Base-by-base conservation (phyloP, 1,284 basidiomycete genomes). In the Ceratobasidium papillatum region DNA sequence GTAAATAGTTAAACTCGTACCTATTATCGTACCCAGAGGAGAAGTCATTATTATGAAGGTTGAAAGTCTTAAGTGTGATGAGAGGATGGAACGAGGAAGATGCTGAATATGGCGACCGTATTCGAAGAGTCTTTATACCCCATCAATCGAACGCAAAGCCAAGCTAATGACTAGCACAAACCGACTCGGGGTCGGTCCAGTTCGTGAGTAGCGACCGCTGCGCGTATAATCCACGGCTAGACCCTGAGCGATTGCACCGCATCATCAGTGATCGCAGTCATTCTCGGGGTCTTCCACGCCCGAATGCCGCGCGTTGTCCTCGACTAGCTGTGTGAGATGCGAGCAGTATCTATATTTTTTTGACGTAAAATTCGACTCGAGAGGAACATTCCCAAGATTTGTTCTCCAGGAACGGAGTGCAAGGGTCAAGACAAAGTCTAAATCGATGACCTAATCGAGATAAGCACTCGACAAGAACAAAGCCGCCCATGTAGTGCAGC, bases 201-300 rank as follows among this genome's bases (percentile, higher is more conserved):
- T 17, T 47, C 19, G 32, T 7, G 9, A 22, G 3, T 34, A 38
- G 25, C 2, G 22, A n/a, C 0, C 36, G 36, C 36, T 38, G 58
- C 34, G 58, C 36, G 58, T 41, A 12, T 12, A 4, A 8, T 25
- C 17, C 54, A 32, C 14, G 30, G 25, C 3, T 22, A 11, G 58
- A 61, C 58, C 58, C 58, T 61, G 36, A 32, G 14, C 22, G 36
- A 25, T 61, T 12, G 36, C 36, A 61, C 58, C n/a, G 58, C 58
- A 38, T 61, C 34, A 41, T 41, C 58, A 61, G 0, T 61, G 58
- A 61, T 61, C 58, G 58, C 58, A 43, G 58, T 61, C 58, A 27
- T 38, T 36, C n/a, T 61, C 58, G 58, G 58, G 36, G 34, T 61
- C n/a, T 19, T 25, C 58, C n/a, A 32, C 36, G 36, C 58, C 58